Evolutionary conservation across 805 yeast species (phyloP), one percentile per base, ranked within the genome.

Genomic region (Jamesozyma rosinii): DNA sequence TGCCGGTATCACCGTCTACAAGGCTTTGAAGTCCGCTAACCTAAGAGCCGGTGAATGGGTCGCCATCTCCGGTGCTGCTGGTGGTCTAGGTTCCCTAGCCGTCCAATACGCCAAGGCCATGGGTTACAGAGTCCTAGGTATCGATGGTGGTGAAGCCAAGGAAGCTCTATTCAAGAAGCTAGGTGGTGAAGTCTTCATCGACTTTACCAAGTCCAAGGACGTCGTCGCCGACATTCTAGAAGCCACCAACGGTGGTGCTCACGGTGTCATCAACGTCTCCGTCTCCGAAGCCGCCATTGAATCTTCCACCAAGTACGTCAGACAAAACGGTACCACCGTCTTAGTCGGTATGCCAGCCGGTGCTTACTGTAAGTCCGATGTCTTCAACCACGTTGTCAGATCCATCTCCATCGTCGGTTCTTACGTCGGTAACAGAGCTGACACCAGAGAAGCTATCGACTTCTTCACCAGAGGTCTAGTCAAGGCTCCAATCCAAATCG

Each of bases 11-110:
- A 78, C 83, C 40, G 83, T 75, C 37, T 78, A 76, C 76, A 77
- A 77, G 68, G 83, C 82, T 11, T 67, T 78, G 57, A 77, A 77
- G 67, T 71, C 77, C 40, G 81, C 83, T 42, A 62, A 68, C 42
- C 58, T 74, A 46, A 48, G 50, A 39, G 70, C 88, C 19, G 88
- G 90, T 58, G 77, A 82, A 64, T 81, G 82, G 81, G 83, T 80
- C 51, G 76, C 78, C 47, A 69, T 82, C 47, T 77, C 86, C 44
- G 89, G 90, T 68, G 88, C 87, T 49, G 84, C 78, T 64, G 89
- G 89, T 63, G 89, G 90, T 59, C 73, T 82, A 64, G 90, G 89
- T 58, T 69, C 85, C 33, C 66, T 82, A 51, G 87, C 86, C 44
- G 69, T 81, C 54, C 88, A 82, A 67, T 82, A 79, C 66, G 88